These are phyloP conservation scores for Macrocybe gigantea DNA, from an alignment of 768 basidiomycete genomes.

Conservation along the genomic window DNA sequence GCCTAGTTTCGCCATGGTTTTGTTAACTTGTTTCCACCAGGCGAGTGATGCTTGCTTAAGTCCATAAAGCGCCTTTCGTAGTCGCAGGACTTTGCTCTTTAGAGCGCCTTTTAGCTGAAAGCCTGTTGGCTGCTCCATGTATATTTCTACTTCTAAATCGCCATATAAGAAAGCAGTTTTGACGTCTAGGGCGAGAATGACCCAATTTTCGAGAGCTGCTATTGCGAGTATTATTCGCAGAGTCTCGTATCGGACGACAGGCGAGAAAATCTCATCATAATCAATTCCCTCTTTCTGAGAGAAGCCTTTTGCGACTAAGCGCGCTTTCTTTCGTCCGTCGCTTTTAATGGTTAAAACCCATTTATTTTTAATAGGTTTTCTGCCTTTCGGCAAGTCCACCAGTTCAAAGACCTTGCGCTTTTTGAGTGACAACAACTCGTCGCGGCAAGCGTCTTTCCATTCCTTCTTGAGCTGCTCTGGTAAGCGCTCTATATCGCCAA, in stretches of 20 bases:
- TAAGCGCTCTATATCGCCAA: too few species aligned
- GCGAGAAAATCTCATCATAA: too few species aligned
- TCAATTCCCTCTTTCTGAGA: slow-evolving; percentile 29
- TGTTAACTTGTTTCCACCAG: slow-evolving; percentile 9
- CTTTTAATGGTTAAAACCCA: slow-evolving; percentile 4
- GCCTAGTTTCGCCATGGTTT: too few species aligned
- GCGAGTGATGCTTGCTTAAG: slow-evolving; percentile 11
- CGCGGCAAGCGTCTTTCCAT: too few species aligned
- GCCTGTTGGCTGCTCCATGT: slow-evolving; percentile 11
- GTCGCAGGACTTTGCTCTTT: slow-evolving; percentile 4
- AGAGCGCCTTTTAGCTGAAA: slow-evolving; percentile 3
- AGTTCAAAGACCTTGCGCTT: slow-evolving; percentile 2
- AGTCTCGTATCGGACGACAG: too few species aligned
- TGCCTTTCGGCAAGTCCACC: slow-evolving; percentile 3
- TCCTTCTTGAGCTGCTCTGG: too few species aligned
- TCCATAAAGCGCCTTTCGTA: slow-evolving; percentile 8
- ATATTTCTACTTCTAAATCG: slow-evolving; percentile 8
- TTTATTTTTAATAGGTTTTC: slow-evolving; percentile 3
- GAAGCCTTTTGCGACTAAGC: slow-evolving; percentile 33
- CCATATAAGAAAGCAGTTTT: slow-evolving; percentile 17
- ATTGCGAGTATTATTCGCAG: too few species aligned
- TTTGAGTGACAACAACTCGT: too few species aligned
- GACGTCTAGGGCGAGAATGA: slow-evolving; percentile 12
- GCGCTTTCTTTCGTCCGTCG: slow-evolving; percentile 13
- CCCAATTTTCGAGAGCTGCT: too few species aligned